Evolutionary conservation across 257 asterid genomes (phyloP).

Genomic region (Plantago ovata): DNA sequence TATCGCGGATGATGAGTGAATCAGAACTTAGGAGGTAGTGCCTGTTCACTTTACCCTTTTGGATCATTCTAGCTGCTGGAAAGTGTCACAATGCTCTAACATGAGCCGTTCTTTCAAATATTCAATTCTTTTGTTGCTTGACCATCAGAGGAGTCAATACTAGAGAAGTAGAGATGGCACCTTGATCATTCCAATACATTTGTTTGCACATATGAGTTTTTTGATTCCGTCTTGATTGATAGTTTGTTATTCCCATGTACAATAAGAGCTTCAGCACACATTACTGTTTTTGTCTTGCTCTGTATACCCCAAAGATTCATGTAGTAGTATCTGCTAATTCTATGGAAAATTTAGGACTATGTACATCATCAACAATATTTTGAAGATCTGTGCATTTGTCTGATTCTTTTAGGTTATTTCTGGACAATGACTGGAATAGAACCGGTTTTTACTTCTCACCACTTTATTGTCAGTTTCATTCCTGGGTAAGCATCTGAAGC

Average conservation of each 20-base stretch:
- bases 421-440: too few species aligned
- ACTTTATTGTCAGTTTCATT: too few species aligned
- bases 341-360: not conserved
- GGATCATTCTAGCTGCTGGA: constrained; percentile 1
- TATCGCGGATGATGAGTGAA: constrained; percentile 76
- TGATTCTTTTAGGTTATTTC: too few species aligned
- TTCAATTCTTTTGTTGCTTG: constrained; percentile 1
- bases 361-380: not conserved
- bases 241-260: not conserved
- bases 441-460: too few species aligned
- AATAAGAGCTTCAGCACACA: not conserved
- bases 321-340: not conserved
- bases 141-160: not conserved
- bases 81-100: not conserved
- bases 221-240: not conserved
- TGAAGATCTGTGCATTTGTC: too few species aligned
- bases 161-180: not conserved
- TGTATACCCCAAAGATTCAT: not conserved
- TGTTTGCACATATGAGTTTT: not conserved
- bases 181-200: not conserved
- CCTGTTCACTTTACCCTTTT: constrained; percentile 10
- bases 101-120: not conserved
- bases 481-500: too few species aligned
- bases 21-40: not conserved
- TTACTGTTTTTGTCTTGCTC: not conserved